Base-by-base conservation (phyloP, 805 yeast species). In the Saturnispora ahearnii region DNA sequence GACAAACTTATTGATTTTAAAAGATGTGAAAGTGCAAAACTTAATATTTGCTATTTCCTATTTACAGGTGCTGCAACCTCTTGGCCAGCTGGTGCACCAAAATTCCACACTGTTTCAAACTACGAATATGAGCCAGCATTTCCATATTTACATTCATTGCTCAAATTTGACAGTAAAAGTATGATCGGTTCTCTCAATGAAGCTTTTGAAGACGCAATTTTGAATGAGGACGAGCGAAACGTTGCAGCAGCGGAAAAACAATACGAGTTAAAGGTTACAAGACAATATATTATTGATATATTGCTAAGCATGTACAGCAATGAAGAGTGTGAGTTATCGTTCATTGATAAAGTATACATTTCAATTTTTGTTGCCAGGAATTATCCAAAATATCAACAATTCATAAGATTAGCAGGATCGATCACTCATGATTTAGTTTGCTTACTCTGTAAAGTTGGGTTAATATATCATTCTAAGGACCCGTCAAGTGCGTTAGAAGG, bases 361-460 rank as follows among this genome's bases (percentile, higher is more conserved):
- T 73, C 87, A 2, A 76, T 87, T 3, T 93, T 91, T 59, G 64
- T 91, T 32, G 86, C 91, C 0, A 66, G 91, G 51, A 90, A 86
- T 60, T 79, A 82, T 53, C 84, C 96, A 2, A 93, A 91, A 61
- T 91, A 85, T 62, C 72, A 78, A 11, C 99, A 91, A 64, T 90
- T 87, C 54, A 73, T 91, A 10, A 72, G 87, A 41, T 63, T 93
- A 1, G 76, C 89, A 0, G 93, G 82, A 49, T 69, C 78, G 1
- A 66, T 71, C 2, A 61, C 85, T 40, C 73, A 74, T 5, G 61
- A 64, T 3, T 66, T 84, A 0, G 66, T 84, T 26, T 65, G 71
- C 4, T 65, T 63, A 3, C 65, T 89, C 33, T 82, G 87, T 57
- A 29, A 37, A 33, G 53, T 46, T 11, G 51, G 51, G 5, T 21